These are phyloP conservation scores for Nephelium lappaceum DNA, from an alignment of 345 rosid genomes.

Conservation along the genomic window DNA sequence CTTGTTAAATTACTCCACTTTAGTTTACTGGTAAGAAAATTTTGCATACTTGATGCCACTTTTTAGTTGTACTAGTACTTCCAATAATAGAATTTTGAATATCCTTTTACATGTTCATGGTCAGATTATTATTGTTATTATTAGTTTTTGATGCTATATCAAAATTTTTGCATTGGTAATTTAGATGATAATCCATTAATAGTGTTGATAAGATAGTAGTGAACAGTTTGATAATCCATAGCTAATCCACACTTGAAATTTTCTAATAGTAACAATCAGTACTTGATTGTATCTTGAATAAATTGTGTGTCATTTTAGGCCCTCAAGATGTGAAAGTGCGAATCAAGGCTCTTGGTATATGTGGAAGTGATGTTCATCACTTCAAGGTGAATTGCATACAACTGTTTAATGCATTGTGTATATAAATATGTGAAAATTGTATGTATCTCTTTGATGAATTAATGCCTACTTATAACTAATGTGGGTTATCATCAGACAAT, in stretches of 20 bases:
- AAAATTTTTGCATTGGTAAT: background rate
- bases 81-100: background rate
- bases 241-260: background rate
- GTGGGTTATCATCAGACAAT: slow-evolving; percentile 40
- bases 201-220: background rate
- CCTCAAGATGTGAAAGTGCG: slow-evolving; percentile 56
- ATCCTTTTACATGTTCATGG: background rate
- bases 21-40: background rate
- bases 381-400: slow-evolving; percentile 45
- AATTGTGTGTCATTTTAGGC: slow-evolving; percentile 29
- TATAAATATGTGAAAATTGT: background rate
- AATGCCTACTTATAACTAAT: background rate
- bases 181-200: background rate
- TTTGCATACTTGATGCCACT: background rate
- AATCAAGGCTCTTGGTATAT: slow-evolving; percentile 67
- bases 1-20: background rate
- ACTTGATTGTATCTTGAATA: background rate
- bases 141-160: too few species aligned
- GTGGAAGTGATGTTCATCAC: slow-evolving; percentile 70
- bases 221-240: too few species aligned
- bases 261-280: background rate
- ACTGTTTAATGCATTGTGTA: background rate
- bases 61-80: background rate
- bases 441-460: background rate
- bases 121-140: background rate